Percentiles rank a stretch among this genome's conserved stretches.
Evolutionary conservation across 164 flowering plant genomes (phyloP).

Genomic region (Tetrastigma voinierianum): DNA sequence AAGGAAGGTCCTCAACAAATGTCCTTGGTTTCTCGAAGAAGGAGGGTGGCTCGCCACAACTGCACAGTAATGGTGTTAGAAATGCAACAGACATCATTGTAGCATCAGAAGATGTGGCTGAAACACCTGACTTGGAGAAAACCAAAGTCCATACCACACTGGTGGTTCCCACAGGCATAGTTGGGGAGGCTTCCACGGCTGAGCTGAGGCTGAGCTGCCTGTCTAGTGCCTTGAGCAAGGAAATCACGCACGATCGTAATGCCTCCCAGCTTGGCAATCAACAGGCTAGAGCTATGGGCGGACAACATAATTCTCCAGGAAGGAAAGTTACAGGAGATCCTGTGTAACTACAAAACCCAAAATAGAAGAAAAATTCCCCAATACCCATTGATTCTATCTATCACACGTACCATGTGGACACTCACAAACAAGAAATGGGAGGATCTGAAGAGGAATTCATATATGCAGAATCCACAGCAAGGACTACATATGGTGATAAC

Average conservation of each 20-base stretch:
- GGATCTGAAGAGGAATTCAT: too few relatives aligned
- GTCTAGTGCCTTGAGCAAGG: slow-evolving; percentile 1
- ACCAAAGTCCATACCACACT: neutral
- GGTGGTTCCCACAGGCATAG: neutral
- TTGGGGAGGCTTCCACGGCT: slow-evolving; percentile 3
- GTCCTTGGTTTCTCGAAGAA: slow-evolving; percentile 2
- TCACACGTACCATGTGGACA: too few relatives aligned
- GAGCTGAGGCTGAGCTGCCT: too few relatives aligned
- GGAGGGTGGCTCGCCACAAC: slow-evolving; percentile 6
- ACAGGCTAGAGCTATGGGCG: neutral
- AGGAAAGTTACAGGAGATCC: neutral
- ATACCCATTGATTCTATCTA: neutral
- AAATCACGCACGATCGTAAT: neutral
- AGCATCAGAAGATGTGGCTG: slow-evolving; percentile 6
- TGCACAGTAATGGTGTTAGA: neutral
- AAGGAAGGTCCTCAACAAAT: slow-evolving; percentile 1
- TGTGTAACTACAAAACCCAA: neutral
- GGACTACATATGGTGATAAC: neutral
- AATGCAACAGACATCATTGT: neutral
- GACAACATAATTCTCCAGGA: too few relatives aligned
- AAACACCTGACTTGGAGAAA: slow-evolving; percentile 1
- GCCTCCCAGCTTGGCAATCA: neutral
- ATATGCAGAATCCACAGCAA: neutral
- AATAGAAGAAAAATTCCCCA: neutral
- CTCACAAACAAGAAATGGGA: too few relatives aligned